A percentile compares a stretch with the other conserved stretches of the same genome.
phyloP scores from a whole-genome alignment of 805 yeast genomes.

The Isabelozyma rhagii region DNA sequence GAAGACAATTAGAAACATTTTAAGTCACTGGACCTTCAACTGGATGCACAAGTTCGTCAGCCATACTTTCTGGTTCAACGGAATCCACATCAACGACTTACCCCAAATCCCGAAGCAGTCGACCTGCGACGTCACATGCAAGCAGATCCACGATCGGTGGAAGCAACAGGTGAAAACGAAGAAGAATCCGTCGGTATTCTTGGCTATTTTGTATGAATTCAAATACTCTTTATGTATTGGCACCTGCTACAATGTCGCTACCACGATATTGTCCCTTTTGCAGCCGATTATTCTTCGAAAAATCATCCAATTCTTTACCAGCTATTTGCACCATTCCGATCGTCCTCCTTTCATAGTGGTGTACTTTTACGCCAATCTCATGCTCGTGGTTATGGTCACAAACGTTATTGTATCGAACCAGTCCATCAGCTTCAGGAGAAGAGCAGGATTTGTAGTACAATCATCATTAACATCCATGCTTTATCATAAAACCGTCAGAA shows the following conservation, averaged over 20 bases:
- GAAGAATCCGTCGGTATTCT: not conserved
- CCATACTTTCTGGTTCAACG: slow-evolving; percentile 7
- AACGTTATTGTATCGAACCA: slow-evolving; percentile 18
- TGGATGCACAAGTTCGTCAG: slow-evolving; percentile 14
- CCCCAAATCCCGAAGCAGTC: slow-evolving; percentile 2
- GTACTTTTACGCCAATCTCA: slow-evolving; percentile 5
- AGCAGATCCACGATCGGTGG: slow-evolving; percentile 13
- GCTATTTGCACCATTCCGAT: not conserved
- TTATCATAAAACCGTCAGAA: slow-evolving; percentile 17
- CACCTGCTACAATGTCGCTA: slow-evolving; percentile 5
- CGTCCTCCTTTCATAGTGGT: slow-evolving; percentile 2
- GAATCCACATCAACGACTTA: slow-evolving; percentile 10
- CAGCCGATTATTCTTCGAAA: slow-evolving; percentile 4
- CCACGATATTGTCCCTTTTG: not conserved
- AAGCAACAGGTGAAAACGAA: not conserved
- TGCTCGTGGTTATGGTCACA: slow-evolving; percentile 17
- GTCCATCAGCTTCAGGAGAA: slow-evolving; percentile 13
- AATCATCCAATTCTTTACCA: slow-evolving; percentile 8
- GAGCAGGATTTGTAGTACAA: slow-evolving; percentile 16
- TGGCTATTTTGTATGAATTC: not conserved
- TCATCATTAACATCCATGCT: slow-evolving; percentile 18
- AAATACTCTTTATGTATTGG: not conserved
- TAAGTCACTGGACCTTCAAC: slow-evolving; percentile 11
- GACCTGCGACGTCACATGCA: slow-evolving; percentile 4
- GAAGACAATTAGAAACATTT: slow-evolving; percentile 10